Base-by-base conservation (phyloP, 1,284 basidiomycete species). In the Cryptococcus floricola region DNA sequence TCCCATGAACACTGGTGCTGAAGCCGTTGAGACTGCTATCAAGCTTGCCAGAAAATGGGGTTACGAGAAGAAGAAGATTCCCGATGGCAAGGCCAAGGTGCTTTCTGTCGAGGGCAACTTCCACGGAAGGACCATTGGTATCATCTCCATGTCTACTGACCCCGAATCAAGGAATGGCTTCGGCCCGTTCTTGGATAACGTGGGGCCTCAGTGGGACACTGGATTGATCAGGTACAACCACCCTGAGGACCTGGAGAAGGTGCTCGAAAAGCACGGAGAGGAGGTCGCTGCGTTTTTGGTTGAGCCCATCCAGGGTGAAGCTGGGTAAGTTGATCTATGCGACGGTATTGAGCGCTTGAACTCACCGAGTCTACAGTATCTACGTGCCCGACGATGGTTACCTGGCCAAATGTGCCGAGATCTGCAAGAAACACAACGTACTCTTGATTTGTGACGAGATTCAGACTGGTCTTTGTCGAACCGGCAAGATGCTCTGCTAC, bases 1-100 rank as follows among this genome's bases (percentile, higher is more conserved):
- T n/a, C 95, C 95, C 23, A 97, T 98, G 93, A 98, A 98, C 82
- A 98, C 95, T 0, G 95, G 95, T 44, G 94, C 93, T 2, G 95
- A 98, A 74, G 95, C 95, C 8, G 95, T 98, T 59, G 94, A 98
- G 80, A 96, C 93, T 0, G 82, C 82, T 14, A 77, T 84, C 73
- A 82, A 82, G 81, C 82, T 96, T 23, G 86, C 92, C 0, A 80
- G 92, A 65, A 94, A 94, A 79, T 96, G 93, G 92, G 92, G 56
- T 43, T 94, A 95, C 77, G 81, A 82, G 80, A 85, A 86, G 80
- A 98, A 93, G 81, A 86, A 85, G 49, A 87, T 93, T 42, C 81
- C 85, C 34, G 85, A 87, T 55, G 91, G 88, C 59, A 84, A 89
- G 69, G 95, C 95, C 0, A 84, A 92, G 63, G 83, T 98, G n/a